Base-by-base conservation (phyloP, 192 early-diverging fungal species). In the Coemansia sp. region DNA sequence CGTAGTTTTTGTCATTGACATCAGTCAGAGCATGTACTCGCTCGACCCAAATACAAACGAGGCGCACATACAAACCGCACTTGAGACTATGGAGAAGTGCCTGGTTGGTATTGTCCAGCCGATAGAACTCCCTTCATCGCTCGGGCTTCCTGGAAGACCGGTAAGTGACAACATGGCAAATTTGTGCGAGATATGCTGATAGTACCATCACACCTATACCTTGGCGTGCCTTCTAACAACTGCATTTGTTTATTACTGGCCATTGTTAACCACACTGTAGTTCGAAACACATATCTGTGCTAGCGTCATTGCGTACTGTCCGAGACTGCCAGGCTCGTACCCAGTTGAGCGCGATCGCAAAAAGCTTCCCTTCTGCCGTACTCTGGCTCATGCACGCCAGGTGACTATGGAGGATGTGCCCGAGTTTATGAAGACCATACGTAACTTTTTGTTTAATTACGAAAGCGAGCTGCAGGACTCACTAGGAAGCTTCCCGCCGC, bases 21-120 rank as follows among this genome's bases (percentile, higher is more conserved):
- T 73, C 41, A 81, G 80, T 53, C 80, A 78, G 57, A 78, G 74
- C 71, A 81, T 81, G 80, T 81, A 78, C 62, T 64, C 80, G 24
- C 55, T 81, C 22, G 80, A 78, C 33, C 67, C 75, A 45, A 68
- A 67, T 52, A 74, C 70, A 42, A 70, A 73, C 55, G 45, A 78
- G 23, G 37, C 66, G 14, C 69, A 73, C 21, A 67, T 81, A n/a
- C 64, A 76, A 3, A 65, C 67, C 0, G 75, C 71, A n/a, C 65
- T 78, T 33, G 69, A 69, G 48, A 73, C 75, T 5, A 66, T 81
- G 22, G 75, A 81, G 62, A 78, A 78, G 52, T 78, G 80, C 57
- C 50, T 81, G 43, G 67, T 62, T 47, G 80, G 80, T 48, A 72
- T 81, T 61, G 56, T 72, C 13, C 80, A 81, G 57, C 62, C 67